Percentiles rank a stretch among this genome's conserved stretches.
Conservation (phyloP, 2,329 filamentous ascomycete genomes). For the Diplodia intermedia region DNA sequence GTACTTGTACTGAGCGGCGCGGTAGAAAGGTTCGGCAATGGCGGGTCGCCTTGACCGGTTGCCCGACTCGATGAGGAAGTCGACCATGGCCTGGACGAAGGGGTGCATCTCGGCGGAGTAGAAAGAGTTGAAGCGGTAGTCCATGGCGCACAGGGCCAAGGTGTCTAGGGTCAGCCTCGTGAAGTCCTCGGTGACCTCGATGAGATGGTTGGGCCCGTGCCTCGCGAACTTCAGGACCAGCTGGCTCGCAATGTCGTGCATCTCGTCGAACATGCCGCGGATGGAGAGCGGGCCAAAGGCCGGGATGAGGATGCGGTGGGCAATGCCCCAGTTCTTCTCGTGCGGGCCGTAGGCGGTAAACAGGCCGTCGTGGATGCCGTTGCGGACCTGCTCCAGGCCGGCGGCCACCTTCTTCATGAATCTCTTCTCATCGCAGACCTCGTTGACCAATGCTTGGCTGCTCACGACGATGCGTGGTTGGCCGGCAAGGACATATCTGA, state of each 20-base stretch:
- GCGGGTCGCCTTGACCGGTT: conserved; percentile 43
- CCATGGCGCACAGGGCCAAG: conserved; percentile 50
- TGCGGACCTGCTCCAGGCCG: conserved; percentile 44
- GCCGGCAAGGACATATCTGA: conserved; percentile 43
- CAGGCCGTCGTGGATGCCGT: conserved; percentile 49
- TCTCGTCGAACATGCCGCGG: conserved; percentile 67
- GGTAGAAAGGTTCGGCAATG: conserved; percentile 46
- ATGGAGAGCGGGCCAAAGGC: conserved; percentile 74
- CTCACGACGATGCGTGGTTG: conserved; percentile 42
- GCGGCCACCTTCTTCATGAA: conserved; percentile 45
- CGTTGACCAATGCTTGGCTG: conserved; percentile 47
- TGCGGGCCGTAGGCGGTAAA: conserved; percentile 51
- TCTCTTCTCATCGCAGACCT: conserved; percentile 49
- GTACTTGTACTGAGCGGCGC: conserved; percentile 55
- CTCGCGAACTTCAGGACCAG: conserved; percentile 73
- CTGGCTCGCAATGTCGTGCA: conserved; percentile 67
- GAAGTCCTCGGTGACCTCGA: conserved; percentile 49
- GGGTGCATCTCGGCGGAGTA: conserved; percentile 48
- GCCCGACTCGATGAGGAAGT: conserved; percentile 47
- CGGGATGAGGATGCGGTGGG: conserved; percentile 70
- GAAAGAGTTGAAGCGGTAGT: conserved; percentile 53
- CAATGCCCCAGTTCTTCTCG: conserved; percentile 57
- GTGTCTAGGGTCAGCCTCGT: conserved; percentile 49
- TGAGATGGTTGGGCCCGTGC: conserved; percentile 48
- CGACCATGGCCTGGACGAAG: conserved; percentile 48